Percentiles rank a stretch among this genome's conserved stretches.
Evolutionary conservation across 371 early-diverging fungal genomes (phyloP).

Genomic region (Chytridiales sp.): DNA sequence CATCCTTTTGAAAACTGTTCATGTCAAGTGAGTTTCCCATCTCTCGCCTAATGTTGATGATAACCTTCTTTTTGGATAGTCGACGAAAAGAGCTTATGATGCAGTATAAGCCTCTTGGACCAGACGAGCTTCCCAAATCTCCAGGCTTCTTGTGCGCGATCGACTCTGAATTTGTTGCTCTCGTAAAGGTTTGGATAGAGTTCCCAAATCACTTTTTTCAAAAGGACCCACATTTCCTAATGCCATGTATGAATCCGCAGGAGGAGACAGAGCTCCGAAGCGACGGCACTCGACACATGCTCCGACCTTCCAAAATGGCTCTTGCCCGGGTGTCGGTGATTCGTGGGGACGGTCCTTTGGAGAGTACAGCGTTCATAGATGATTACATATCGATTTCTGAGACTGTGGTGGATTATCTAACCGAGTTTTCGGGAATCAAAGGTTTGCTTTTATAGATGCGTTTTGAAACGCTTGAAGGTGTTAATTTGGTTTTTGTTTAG

Average conservation of each 20-base stretch:
- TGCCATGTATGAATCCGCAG: slow-evolving; percentile 20
- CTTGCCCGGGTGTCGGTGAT: slow-evolving; percentile 90
- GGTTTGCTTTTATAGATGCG: slow-evolving; percentile 23
- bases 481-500: slow-evolving; percentile 19
- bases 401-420: slow-evolving; percentile 84
- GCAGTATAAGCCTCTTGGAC: slow-evolving; percentile 50
- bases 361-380: slow-evolving; percentile 87
- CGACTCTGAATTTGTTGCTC: slow-evolving; percentile 93
- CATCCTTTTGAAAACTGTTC: slow-evolving; percentile 9
- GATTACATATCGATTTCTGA: slow-evolving; percentile 87
- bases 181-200: slow-evolving; percentile 56
- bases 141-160: slow-evolving; percentile 76
- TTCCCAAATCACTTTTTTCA: neutral
- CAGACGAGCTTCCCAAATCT: slow-evolving; percentile 61
- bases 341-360: slow-evolving; percentile 70
- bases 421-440: slow-evolving; percentile 89
- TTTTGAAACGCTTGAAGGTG: neutral
- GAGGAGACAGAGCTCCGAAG: slow-evolving; percentile 90
- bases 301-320: slow-evolving; percentile 76
- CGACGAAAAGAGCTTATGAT: slow-evolving; percentile 53
- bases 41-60: too few relatives aligned
- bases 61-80: slow-evolving; percentile 18
- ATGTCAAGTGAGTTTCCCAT: slow-evolving; percentile 20
- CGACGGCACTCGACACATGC: slow-evolving; percentile 80
- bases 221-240: too few relatives aligned